Conservation (phyloP, 2,329 filamentous ascomycete species). For the Fusarium luffae region DNA sequence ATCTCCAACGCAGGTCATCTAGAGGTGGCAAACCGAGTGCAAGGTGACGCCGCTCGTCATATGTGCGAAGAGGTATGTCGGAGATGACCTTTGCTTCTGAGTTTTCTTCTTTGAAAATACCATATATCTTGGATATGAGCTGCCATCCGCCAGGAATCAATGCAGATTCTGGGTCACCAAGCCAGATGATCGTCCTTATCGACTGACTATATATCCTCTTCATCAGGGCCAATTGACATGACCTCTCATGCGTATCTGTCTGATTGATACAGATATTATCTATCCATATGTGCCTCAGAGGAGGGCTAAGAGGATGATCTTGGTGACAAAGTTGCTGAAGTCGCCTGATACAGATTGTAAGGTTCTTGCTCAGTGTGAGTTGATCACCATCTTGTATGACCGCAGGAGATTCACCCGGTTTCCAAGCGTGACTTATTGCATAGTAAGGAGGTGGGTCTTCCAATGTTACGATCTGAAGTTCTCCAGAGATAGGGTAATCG, state of each 20-base stretch:
- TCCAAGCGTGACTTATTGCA: neutral
- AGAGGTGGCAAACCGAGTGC: neutral
- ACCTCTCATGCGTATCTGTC: neutral
- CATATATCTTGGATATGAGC: neutral
- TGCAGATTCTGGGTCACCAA: neutral
- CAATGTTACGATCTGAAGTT: neutral
- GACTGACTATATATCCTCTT: neutral
- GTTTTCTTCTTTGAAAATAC: neutral
- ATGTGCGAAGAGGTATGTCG: neutral
- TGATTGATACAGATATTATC: neutral
- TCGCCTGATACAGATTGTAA: neutral
- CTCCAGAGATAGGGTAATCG: neutral
- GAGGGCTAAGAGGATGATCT: neutral
- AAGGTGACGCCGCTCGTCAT: neutral
- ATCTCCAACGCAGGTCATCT: neutral
- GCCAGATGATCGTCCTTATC: neutral
- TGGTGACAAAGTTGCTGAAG: fast-evolving
- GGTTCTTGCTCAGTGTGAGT: too few relatives aligned
- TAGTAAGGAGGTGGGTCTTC: neutral
- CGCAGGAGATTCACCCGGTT: too few relatives aligned
- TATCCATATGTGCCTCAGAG: neutral
- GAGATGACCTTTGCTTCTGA: neutral
- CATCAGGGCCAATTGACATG: neutral
- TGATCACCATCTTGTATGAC: too few relatives aligned
- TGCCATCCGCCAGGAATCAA: neutral